Base-by-base conservation (phyloP, 169 alveolate species). In the Plasmodium chabaudi region DNA sequence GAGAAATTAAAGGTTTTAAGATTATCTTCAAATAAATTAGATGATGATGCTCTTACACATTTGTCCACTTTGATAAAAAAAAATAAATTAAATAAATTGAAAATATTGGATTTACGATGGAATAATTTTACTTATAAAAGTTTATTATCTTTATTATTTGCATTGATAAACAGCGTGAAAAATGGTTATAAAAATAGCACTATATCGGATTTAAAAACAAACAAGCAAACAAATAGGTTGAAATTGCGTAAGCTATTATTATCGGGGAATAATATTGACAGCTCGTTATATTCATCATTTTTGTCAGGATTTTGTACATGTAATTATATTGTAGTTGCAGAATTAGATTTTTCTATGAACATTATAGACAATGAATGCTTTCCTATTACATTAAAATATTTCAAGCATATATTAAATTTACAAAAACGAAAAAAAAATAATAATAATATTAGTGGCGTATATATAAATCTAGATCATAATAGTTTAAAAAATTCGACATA, bases 271-370 rank as follows among this genome's bases (percentile, higher is more conserved):
- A 77, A 77, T 10, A 77, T 77, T 21, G 65, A 77, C 53, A 77
- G 88, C 53, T 61, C 88, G 15, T 56, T 77, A 21, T 77, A 77
- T 44, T 77, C 88, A 13, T 77, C 88, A 9, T 77, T 77, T 46
- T 69, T 77, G n/a, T 77, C 88, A 4, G 65, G 88, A 19, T 77
- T 77, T 44, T 77, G 88, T 49, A 77, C 88, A 34, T 77, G 88
- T 34, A 77, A 77, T 63, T 77, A 47, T 49, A 39, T 77, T 12
- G 88, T 77, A 12, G 88, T 77, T 7, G 27, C 27, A 34, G 34
- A 21, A 25, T 53, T 77, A 44, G 88, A 77, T 42, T 77, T 77
- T 17, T 77, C 88, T n/a, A 77, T 77, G 88, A 77, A 77, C 25
- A 56, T 27, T 63, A 77, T 77, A 4, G 88, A 77, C 5, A 77